phyloP scores from a whole-genome alignment of 352 stramenopile species.

The Phytophthora cactorum region DNA sequence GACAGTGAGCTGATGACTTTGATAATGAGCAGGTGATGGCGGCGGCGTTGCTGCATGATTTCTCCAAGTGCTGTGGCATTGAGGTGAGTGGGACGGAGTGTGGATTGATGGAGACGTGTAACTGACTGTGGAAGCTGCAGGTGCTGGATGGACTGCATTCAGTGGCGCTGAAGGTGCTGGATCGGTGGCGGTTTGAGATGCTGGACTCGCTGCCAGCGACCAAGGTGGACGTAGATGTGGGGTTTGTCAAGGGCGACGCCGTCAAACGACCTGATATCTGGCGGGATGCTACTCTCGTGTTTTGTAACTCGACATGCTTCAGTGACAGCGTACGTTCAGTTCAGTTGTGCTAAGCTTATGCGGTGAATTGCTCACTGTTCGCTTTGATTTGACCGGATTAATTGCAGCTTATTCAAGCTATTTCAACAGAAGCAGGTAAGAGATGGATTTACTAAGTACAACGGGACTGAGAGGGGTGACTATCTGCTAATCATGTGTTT shows the following conservation, averaged over 20 bases:
- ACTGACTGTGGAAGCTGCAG: conserved; percentile 9
- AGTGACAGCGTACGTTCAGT: conserved; percentile 56
- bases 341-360: neutral
- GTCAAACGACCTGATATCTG: conserved; percentile 53
- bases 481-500: neutral
- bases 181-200: conserved; percentile 74
- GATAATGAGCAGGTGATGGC: conserved; percentile 49
- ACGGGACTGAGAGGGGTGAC: neutral
- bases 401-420: conserved; percentile 37
- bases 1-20: neutral
- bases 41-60: conserved; percentile 65
- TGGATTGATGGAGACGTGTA: neutral
- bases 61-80: conserved; percentile 69
- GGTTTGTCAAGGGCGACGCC: conserved; percentile 58
- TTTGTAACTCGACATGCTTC: conserved; percentile 78
- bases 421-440: conserved; percentile 42
- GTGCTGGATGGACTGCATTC: conserved; percentile 63
- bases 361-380: neutral
- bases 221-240: conserved; percentile 63
- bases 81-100: conserved; percentile 34
- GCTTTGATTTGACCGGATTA: neutral
- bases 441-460: neutral
- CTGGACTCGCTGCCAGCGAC: conserved; percentile 54
- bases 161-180: conserved; percentile 65
- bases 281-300: conserved; percentile 62